These are phyloP conservation scores for Stagonosporopsis chrysanthemi DNA, from an alignment of 2,329 filamentous ascomycete species.

Conservation along the genomic window DNA sequence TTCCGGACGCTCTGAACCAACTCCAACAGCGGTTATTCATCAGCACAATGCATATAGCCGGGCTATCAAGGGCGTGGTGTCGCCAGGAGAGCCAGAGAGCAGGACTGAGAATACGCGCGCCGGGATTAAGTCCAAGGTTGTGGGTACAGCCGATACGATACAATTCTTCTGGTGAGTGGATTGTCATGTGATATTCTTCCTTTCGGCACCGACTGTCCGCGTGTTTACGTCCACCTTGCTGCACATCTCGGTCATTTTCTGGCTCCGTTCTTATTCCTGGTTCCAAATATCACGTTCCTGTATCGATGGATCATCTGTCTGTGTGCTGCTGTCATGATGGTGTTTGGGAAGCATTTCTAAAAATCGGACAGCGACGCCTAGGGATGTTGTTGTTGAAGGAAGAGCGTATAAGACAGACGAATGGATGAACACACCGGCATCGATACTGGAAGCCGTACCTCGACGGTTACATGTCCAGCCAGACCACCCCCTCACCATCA, in stretches of 20 bases:
- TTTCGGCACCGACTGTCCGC: conserved; percentile 2
- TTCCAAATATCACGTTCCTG: background rate
- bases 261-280: conserved; percentile 6
- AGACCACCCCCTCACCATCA: conserved; percentile 90
- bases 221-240: conserved; percentile 2
- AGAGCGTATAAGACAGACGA: conserved; percentile 71
- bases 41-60: conserved; percentile 37
- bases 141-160: conserved; percentile 32
- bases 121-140: conserved; percentile 20
- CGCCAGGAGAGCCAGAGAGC: conserved; percentile 26
- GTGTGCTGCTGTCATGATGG: background rate
- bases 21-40: conserved; percentile 14
- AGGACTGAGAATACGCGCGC: conserved; percentile 15
- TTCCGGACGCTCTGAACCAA: conserved; percentile 21
- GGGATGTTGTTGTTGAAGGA: conserved; percentile 66
- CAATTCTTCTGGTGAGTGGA: conserved; percentile 44
- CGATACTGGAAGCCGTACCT: conserved; percentile 76
- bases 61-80: conserved; percentile 30
- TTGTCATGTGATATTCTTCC: conserved; percentile 40
- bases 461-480: conserved; percentile 87
- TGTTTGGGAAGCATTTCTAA: conserved; percentile 6
- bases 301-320: background rate
- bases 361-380: conserved; percentile 21
- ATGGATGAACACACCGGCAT: conserved; percentile 84
- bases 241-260: conserved; percentile 11